phyloP scores from a whole-genome alignment of 2,329 filamentous ascomycete species.

The Xylariaceae sp. region DNA sequence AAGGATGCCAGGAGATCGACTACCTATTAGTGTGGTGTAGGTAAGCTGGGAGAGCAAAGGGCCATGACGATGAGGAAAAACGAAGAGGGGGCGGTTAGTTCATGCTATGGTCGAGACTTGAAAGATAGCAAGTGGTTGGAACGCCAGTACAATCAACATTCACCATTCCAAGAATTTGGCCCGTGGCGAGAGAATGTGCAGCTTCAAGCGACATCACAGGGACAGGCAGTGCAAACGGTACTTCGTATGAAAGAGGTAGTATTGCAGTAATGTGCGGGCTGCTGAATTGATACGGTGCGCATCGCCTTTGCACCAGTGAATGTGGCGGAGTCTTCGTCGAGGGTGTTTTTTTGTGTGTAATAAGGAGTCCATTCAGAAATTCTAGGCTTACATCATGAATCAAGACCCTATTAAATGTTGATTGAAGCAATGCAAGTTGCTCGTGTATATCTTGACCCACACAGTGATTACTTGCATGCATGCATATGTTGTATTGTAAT shows the following conservation, averaged over 20 bases:
- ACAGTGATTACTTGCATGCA: too few species aligned
- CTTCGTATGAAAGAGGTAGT: slow-evolving; percentile 11
- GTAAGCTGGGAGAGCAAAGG: slow-evolving; percentile 1
- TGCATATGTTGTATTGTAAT: too few species aligned
- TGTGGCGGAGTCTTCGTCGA: slow-evolving; percentile 10
- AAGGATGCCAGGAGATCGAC: background rate
- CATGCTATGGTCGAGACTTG: slow-evolving; percentile 6
- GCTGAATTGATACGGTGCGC: slow-evolving; percentile 15
- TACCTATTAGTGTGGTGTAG: background rate
- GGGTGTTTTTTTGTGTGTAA: background rate
- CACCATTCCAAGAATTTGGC: slow-evolving; percentile 5
- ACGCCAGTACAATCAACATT: too few species aligned
- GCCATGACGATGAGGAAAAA: slow-evolving; percentile 2
- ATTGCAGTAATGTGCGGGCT: slow-evolving; percentile 18
- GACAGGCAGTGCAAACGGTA: slow-evolving; percentile 9
- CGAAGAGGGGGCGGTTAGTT: slow-evolving; percentile 1
- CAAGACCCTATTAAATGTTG: too few species aligned
- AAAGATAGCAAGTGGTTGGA: slow-evolving; percentile 1
- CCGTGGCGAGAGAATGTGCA: background rate
- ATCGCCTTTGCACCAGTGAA: slow-evolving; percentile 12
- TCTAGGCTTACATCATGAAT: background rate
- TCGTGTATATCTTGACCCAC: too few species aligned
- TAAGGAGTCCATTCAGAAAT: background rate
- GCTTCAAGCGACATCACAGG: slow-evolving; percentile 7
- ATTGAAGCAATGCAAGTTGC: too few species aligned